A percentile compares a stretch with the other conserved stretches of the same genome.
Conservation (phyloP, 108 stramenopile genomes). For the Asterionellopsis glacialis region DNA sequence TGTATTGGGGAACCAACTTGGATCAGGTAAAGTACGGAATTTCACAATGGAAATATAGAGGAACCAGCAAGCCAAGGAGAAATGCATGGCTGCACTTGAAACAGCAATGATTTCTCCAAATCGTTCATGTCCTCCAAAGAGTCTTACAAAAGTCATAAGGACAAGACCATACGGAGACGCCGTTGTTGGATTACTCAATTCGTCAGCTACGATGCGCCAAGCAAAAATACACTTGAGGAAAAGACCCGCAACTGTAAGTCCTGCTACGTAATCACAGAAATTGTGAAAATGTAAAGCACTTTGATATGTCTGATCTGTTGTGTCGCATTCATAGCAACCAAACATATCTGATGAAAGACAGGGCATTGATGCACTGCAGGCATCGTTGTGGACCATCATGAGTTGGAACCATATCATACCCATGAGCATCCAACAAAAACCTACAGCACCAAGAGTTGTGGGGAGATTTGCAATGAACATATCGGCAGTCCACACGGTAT, state of each 20-base stretch:
- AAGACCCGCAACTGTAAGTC: slow-evolving; percentile 21
- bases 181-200: slow-evolving; percentile 57
- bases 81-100: slow-evolving; percentile 37
- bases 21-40: slow-evolving; percentile 45
- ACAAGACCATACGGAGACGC: slow-evolving; percentile 47
- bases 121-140: slow-evolving; percentile 35
- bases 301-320: not conserved
- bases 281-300: slow-evolving; percentile 23
- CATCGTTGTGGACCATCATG: slow-evolving; percentile 20
- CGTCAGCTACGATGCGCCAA: slow-evolving; percentile 47
- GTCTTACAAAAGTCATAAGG: slow-evolving; percentile 55
- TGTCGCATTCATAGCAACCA: slow-evolving; percentile 51
- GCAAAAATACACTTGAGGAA: slow-evolving; percentile 37
- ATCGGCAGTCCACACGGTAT: slow-evolving; percentile 10
- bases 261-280: slow-evolving; percentile 31
- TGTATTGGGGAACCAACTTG: slow-evolving; percentile 58
- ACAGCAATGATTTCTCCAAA: slow-evolving; percentile 41
- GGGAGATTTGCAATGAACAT: slow-evolving; percentile 53
- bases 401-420: slow-evolving; percentile 63
- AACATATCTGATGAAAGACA: slow-evolving; percentile 32
- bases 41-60: slow-evolving; percentile 44
- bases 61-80: slow-evolving; percentile 40
- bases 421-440: slow-evolving; percentile 34
- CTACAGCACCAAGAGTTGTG: slow-evolving; percentile 41
- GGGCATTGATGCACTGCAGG: slow-evolving; percentile 23